A percentile compares a stretch with the other conserved stretches of the same genome.
Conservation (phyloP, 257 asterid genomes). For the Salvia rosmarinus region DNA sequence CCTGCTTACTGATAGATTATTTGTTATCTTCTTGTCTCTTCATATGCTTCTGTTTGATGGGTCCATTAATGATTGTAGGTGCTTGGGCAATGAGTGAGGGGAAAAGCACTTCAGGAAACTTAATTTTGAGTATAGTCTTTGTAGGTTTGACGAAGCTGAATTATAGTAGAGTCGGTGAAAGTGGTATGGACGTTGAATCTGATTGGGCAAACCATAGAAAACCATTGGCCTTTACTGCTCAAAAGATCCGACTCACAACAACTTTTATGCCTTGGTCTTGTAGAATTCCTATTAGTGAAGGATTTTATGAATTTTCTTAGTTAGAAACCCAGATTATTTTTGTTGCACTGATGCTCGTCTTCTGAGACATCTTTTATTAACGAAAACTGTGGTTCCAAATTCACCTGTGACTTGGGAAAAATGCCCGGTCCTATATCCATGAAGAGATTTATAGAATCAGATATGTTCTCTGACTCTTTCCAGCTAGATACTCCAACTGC, state of each 20-base stretch:
- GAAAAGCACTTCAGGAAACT: conserved; percentile 36
- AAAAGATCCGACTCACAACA: conserved; percentile 52
- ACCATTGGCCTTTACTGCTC: conserved; percentile 54
- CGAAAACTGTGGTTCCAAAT: conserved; percentile 27
- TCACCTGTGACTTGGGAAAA: conserved; percentile 31
- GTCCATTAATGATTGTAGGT: conserved; percentile 40
- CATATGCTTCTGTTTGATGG: background rate
- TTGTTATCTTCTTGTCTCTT: conserved; percentile 2
- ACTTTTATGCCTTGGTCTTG: conserved; percentile 77
- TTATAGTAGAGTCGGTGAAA: conserved; percentile 33
- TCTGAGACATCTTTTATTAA: conserved; percentile 16
- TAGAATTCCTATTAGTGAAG: conserved; percentile 70
- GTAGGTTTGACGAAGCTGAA: conserved; percentile 34
- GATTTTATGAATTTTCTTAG: conserved; percentile 66
- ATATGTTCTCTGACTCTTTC: conserved; percentile 43
- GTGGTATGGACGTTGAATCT: conserved; percentile 71
- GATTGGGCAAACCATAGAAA: conserved; percentile 54
- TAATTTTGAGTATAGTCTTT: conserved; percentile 23
- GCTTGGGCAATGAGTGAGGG: conserved; percentile 54
- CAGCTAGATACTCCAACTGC: conserved; percentile 38
- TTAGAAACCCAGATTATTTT: conserved; percentile 24
- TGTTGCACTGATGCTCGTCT: conserved; percentile 25
- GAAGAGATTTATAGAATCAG: conserved; percentile 51
- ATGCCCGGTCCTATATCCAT: conserved; percentile 49
- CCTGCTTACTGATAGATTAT: conserved; percentile 1